Conservation (phyloP, 805 yeast genomes). For the Spencermartinsiella europaea region DNA sequence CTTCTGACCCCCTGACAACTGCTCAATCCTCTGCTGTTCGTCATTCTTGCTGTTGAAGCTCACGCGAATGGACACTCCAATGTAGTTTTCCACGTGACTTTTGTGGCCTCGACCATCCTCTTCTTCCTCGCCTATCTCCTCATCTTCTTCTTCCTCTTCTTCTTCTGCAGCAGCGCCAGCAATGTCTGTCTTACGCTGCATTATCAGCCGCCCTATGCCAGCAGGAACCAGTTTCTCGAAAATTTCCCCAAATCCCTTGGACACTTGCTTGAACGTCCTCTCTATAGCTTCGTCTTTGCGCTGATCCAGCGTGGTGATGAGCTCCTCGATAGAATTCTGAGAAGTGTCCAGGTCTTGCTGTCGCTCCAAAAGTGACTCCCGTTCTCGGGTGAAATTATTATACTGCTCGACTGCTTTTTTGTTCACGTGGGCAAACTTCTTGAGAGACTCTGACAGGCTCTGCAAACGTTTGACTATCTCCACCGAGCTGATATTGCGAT, state of each 20-base stretch:
- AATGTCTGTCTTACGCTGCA: slow-evolving; percentile 41
- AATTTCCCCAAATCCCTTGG: slow-evolving; percentile 64
- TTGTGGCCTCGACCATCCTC: slow-evolving; percentile 11
- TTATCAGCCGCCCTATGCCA: slow-evolving; percentile 70
- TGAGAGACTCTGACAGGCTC: slow-evolving; percentile 50
- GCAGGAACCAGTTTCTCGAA: slow-evolving; percentile 79
- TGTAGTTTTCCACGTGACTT: slow-evolving; percentile 48
- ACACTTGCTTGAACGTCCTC: slow-evolving; percentile 70
- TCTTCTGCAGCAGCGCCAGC: slow-evolving; percentile 6
- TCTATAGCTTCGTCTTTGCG: slow-evolving; percentile 81
- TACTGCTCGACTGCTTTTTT: slow-evolving; percentile 86
- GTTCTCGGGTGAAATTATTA: slow-evolving; percentile 63
- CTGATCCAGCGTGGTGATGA: slow-evolving; percentile 63
- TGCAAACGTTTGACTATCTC: slow-evolving; percentile 51
- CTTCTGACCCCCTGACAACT: slow-evolving; percentile 94
- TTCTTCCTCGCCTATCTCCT: slow-evolving; percentile 16
- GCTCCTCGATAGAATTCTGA: slow-evolving; percentile 61
- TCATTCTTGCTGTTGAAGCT: slow-evolving; percentile 82
- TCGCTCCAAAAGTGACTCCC: slow-evolving; percentile 59
- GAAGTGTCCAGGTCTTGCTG: slow-evolving; percentile 66
- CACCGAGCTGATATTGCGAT: slow-evolving; percentile 44
- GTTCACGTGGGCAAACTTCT: slow-evolving; percentile 70
- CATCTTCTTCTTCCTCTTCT: slow-evolving; percentile 26
- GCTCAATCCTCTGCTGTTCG: slow-evolving; percentile 84
- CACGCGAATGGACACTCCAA: slow-evolving; percentile 81